These are phyloP conservation scores for Starmerella floris DNA, from an alignment of 805 yeast species.

Conservation along the genomic window DNA sequence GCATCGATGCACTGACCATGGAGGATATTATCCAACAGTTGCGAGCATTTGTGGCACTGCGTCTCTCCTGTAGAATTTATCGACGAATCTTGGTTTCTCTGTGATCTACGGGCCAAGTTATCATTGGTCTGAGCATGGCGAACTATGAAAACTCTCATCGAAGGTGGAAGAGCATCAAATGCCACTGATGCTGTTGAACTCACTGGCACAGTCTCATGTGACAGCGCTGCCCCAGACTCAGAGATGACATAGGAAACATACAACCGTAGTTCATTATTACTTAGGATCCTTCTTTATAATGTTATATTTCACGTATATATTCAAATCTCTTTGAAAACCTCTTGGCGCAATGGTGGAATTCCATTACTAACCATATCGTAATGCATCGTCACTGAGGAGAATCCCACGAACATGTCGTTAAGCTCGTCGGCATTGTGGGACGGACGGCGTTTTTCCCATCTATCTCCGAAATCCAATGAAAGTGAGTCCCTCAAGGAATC, in stretches of 20 bases:
- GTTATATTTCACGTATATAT: neutral
- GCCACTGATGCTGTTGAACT: too few relatives aligned
- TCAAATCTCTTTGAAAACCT: neutral
- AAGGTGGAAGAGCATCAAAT: too few relatives aligned
- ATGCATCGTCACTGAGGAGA: slow-evolving; percentile 22
- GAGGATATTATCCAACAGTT: neutral
- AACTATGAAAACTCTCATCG: slow-evolving; percentile 6
- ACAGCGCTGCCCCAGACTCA: too few relatives aligned
- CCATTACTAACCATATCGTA: slow-evolving; percentile 18
- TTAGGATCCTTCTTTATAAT: too few relatives aligned
- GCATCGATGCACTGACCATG: slow-evolving; percentile 2
- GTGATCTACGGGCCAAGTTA: neutral
- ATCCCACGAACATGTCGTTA: slow-evolving; percentile 21
- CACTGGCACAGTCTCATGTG: too few relatives aligned
- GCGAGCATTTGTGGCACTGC: neutral
- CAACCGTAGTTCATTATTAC: too few relatives aligned
- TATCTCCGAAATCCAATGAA: slow-evolving; percentile 22
- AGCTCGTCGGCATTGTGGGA: slow-evolving; percentile 18
- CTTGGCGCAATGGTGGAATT: slow-evolving; percentile 6
- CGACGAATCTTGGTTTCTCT: slow-evolving; percentile 4
- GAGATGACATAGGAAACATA: too few relatives aligned
- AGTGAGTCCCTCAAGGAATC: slow-evolving; percentile 16
- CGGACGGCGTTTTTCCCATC: slow-evolving; percentile 20
- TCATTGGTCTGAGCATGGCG: slow-evolving; percentile 9
- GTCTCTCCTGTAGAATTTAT: slow-evolving; percentile 4